phyloP scores from a whole-genome alignment of 345 rosid species.

The Streptanthus diversifolius region DNA sequence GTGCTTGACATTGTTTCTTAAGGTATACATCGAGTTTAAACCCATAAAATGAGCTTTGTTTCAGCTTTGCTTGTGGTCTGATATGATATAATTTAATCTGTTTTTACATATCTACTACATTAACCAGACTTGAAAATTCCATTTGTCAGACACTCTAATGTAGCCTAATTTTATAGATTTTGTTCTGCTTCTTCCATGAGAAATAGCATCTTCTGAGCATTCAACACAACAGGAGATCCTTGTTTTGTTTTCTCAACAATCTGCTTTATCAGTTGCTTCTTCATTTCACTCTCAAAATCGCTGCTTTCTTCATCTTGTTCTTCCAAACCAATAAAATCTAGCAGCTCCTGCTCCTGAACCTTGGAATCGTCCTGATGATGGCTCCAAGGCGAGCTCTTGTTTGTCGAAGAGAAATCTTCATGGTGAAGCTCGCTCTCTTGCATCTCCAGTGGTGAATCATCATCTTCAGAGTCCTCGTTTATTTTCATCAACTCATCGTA shows the following conservation, averaged over 20 bases:
- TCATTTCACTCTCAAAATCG: slow-evolving; percentile 53
- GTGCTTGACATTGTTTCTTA: slow-evolving; percentile 15
- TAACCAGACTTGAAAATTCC: not conserved
- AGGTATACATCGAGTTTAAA: slow-evolving; percentile 6
- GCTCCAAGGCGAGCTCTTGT: slow-evolving; percentile 33
- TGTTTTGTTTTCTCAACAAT: slow-evolving; percentile 79
- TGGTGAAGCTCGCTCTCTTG: slow-evolving; percentile 31
- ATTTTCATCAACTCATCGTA: slow-evolving; percentile 63
- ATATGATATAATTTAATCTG: not conserved
- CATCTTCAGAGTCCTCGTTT: slow-evolving; percentile 58
- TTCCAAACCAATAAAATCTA: slow-evolving; percentile 29
- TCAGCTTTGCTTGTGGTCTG: not conserved
- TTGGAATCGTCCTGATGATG: slow-evolving; percentile 1
- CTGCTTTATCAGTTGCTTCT: slow-evolving; percentile 69
- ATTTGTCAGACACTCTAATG: not conserved
- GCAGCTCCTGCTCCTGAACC: slow-evolving; percentile 34
- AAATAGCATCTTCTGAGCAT: slow-evolving; percentile 62
- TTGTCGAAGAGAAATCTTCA: slow-evolving; percentile 22
- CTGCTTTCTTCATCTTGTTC: slow-evolving; percentile 47
- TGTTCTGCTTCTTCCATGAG: slow-evolving; percentile 43
- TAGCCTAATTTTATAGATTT: not conserved
- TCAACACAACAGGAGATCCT: slow-evolving; percentile 66
- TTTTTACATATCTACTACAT: not conserved
- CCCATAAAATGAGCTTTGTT: not conserved
- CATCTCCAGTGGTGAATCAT: slow-evolving; percentile 34